A percentile compares a stretch with the other conserved stretches of the same genome.
Conservation (phyloP, 495 filamentous ascomycete genomes). For the Apiosordaria backusii region DNA sequence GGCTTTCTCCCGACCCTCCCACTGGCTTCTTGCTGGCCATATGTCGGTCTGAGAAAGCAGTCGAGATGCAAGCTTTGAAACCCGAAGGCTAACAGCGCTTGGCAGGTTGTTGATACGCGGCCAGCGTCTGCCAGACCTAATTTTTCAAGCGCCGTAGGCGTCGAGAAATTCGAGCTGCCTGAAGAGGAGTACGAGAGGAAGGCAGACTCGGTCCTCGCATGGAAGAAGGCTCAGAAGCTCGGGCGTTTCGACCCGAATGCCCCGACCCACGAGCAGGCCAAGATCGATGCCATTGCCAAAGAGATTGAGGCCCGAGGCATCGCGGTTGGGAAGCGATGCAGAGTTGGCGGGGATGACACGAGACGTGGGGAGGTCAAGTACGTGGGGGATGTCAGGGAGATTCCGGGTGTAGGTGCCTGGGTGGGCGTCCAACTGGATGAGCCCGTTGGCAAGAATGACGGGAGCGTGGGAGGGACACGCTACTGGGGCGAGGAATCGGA, state of each 20-base stretch:
- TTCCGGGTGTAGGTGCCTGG: constrained; percentile 76
- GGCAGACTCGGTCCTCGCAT: constrained; percentile 81
- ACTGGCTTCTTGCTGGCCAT: background rate
- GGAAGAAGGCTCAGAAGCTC: constrained; percentile 87
- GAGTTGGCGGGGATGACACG: constrained; percentile 60
- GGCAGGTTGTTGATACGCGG: constrained; percentile 74
- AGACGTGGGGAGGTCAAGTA: constrained; percentile 81
- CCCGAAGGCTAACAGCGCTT: constrained; percentile 20
- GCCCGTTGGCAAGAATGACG: constrained; percentile 87
- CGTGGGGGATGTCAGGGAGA: constrained; percentile 76
- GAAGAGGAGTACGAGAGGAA: constrained; percentile 76
- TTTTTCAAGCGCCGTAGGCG: constrained; percentile 71
- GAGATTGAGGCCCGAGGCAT: constrained; percentile 69
- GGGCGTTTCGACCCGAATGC: constrained; percentile 92
- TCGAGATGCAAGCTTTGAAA: constrained; percentile 6
- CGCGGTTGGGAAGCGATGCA: constrained; percentile 59
- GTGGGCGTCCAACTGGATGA: constrained; percentile 82
- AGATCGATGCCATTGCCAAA: constrained; percentile 58
- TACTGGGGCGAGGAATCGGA: constrained; percentile 67
- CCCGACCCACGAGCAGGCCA: constrained; percentile 64
- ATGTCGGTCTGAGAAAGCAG: background rate
- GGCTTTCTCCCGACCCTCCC: background rate
- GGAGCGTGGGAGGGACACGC: constrained; percentile 67
- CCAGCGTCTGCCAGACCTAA: constrained; percentile 68
- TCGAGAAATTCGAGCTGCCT: constrained; percentile 84